Percentiles rank a stretch among this genome's conserved stretches.
phyloP scores from a whole-genome alignment of 352 stramenopile genomes.

The Phytophthora fragariae region DNA sequence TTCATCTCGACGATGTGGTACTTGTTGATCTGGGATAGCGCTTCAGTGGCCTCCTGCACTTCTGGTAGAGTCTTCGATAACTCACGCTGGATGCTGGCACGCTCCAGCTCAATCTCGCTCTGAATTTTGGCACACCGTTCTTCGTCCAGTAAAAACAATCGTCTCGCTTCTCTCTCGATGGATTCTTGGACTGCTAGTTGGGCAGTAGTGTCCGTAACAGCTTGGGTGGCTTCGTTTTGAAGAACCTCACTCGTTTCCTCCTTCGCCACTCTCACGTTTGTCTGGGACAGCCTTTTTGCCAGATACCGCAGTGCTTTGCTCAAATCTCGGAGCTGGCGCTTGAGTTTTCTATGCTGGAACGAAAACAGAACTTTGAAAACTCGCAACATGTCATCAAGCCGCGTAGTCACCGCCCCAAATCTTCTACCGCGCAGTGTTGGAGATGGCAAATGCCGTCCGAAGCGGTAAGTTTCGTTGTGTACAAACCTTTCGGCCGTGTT shows the following conservation, averaged over 20 bases:
- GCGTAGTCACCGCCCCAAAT: slow-evolving; percentile 40
- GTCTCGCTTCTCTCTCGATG: slow-evolving; percentile 50
- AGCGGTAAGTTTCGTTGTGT: neutral
- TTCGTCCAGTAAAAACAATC: slow-evolving; percentile 67
- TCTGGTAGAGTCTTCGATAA: slow-evolving; percentile 71
- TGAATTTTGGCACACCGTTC: slow-evolving; percentile 62
- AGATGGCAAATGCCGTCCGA: slow-evolving; percentile 1
- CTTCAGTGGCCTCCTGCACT: slow-evolving; percentile 59
- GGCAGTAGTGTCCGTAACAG: slow-evolving; percentile 38
- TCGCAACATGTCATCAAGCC: slow-evolving; percentile 57
- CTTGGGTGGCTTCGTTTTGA: slow-evolving; percentile 41
- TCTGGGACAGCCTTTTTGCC: slow-evolving; percentile 37
- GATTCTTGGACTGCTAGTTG: slow-evolving; percentile 45
- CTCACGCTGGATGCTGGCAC: slow-evolving; percentile 59
- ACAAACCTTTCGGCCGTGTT: slow-evolving; percentile 24
- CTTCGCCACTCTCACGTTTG: slow-evolving; percentile 38
- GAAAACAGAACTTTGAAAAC: slow-evolving; percentile 54
- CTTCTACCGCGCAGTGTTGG: slow-evolving; percentile 21
- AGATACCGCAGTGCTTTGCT: slow-evolving; percentile 33
- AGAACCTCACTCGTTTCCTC: slow-evolving; percentile 48
- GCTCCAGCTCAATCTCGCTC: slow-evolving; percentile 62
- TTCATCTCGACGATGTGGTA: slow-evolving; percentile 86
- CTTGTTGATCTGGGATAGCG: slow-evolving; percentile 80
- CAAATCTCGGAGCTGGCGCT: slow-evolving; percentile 16
- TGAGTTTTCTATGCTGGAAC: slow-evolving; percentile 54